Conservation (phyloP, 768 basidiomycete genomes). For the Stropharia rugosoannulata region DNA sequence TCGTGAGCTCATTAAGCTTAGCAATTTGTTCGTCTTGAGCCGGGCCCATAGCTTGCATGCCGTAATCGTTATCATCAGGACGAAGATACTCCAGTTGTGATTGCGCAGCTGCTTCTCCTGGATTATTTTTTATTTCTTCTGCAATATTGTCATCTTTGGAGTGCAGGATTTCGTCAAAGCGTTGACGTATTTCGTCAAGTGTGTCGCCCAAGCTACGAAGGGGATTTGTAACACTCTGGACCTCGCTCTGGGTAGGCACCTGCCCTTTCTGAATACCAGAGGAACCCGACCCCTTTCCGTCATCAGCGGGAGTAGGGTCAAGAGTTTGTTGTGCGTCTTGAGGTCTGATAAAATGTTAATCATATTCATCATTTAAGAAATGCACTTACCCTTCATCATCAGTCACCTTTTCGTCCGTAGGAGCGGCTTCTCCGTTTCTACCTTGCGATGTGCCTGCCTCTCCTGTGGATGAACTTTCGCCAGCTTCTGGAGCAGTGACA, state of each 20-base stretch:
- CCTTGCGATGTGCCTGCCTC: slow-evolving; percentile 30
- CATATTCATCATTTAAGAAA: background rate
- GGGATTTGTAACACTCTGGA: slow-evolving; percentile 45
- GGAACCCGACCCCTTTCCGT: slow-evolving; percentile 30
- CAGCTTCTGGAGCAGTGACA: slow-evolving; percentile 18
- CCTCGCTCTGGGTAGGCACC: slow-evolving; percentile 37
- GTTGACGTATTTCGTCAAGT: slow-evolving; percentile 74
- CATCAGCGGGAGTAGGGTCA: slow-evolving; percentile 12
- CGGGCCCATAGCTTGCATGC: slow-evolving; percentile 89
- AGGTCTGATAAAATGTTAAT: slow-evolving; percentile 6
- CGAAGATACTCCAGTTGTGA: slow-evolving; percentile 76
- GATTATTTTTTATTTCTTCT: slow-evolving; percentile 32
- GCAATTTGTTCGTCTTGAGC: slow-evolving; percentile 83
- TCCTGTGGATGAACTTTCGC: slow-evolving; percentile 29
- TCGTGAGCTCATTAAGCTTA: slow-evolving; percentile 76
- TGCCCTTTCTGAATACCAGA: slow-evolving; percentile 47
- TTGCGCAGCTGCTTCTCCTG: slow-evolving; percentile 35
- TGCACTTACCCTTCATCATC: slow-evolving; percentile 32
- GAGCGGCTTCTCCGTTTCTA: slow-evolving; percentile 24
- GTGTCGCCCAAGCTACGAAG: slow-evolving; percentile 84
- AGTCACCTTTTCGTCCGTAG: slow-evolving; percentile 26
- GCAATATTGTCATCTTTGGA: slow-evolving; percentile 25
- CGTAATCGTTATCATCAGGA: slow-evolving; percentile 63
- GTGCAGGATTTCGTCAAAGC: slow-evolving; percentile 80
- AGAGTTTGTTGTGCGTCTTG: slow-evolving; percentile 10